Evolutionary conservation across 768 basidiomycete genomes (phyloP), one percentile per base, ranked within the genome.

Genomic region (Cantharellus anzutake): DNA sequence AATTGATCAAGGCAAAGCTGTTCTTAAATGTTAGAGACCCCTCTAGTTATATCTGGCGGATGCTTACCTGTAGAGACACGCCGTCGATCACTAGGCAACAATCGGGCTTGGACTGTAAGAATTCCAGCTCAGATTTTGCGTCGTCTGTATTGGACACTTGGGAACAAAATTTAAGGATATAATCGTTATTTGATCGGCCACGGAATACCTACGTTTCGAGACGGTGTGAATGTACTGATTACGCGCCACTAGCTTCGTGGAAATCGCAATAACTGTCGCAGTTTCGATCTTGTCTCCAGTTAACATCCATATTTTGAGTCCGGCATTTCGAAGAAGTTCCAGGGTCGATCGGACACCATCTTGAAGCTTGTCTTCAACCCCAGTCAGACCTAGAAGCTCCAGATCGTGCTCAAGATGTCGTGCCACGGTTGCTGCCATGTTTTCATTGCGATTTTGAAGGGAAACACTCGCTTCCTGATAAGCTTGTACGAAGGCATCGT

Each of bases 211-310:
- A 97, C 96, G 70, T 71, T 96, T 98, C 4, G 94, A 80, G 53
- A 98, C 84, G 66, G 96, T 92, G 67, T 97, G 92, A 41, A 99
- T 96, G 68, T 96, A 97, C 70, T 99, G 96, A 66, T 91, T 91
- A 65, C 96, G 78, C 34, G 89, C 84, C 4, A 98, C 96, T 57
- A 98, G 74, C 69, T 98, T 98, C 4, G 89, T 96, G 42, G 92
- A 96, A 63, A 98, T 91, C 3, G 94, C 93, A 67, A 99, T 99
- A 70, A 92, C 94, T 42, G 93, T 84, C 3, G 96, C 96, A 2
- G 96, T 99, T 74, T 99, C 96, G 56, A 98, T 90, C 74, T 98
- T 99, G 71, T 99, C 96, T 1, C 96, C 94, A 0, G 96, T 99
- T 66, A 98, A 75, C 96, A 98, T 98, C 96, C 96, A 99, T 61